Evolutionary conservation across 106 monocot species (phyloP).

Genomic region (Phalaenopsis equestris): DNA sequence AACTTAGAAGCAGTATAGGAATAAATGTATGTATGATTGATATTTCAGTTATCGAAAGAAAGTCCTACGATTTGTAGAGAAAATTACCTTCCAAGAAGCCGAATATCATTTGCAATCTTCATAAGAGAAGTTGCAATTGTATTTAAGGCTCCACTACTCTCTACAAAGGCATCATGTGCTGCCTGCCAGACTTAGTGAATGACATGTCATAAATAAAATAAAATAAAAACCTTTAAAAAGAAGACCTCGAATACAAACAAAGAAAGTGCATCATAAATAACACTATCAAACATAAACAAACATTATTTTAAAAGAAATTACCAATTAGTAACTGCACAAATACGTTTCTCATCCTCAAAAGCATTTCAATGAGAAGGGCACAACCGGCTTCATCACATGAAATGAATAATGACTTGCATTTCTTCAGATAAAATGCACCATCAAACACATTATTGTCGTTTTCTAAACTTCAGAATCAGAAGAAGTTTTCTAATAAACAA

Average conservation of each 20-base stretch:
- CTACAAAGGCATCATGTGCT: slow-evolving; percentile 98
- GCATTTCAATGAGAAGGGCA: not conserved
- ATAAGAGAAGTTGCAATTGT: slow-evolving; percentile 90
- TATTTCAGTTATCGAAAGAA: not conserved
- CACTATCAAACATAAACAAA: not conserved
- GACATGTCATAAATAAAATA: not conserved
- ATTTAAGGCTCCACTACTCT: slow-evolving; percentile 91
- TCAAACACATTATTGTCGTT: not conserved
- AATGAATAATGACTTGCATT: not conserved
- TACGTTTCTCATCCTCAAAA: not conserved
- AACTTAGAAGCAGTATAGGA: not conserved
- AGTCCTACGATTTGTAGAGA: not conserved
- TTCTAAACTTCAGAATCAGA: not conserved
- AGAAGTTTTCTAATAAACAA: not conserved
- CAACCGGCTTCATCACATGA: not conserved
- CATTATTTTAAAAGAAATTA: not conserved
- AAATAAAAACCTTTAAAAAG: not conserved
- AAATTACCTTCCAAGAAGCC: slow-evolving; percentile 82
- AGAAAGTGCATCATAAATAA: not conserved
- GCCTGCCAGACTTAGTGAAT: slow-evolving; percentile 38
- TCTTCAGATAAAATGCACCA: not conserved
- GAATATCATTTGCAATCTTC: slow-evolving; percentile 98
- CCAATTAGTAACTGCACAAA: not conserved
- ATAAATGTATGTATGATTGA: not conserved
- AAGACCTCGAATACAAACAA: not conserved